Percentiles rank a stretch among this genome's conserved stretches.
Evolutionary conservation across 192 early-diverging fungal species (phyloP).

Genomic region (Coemansia sp.): DNA sequence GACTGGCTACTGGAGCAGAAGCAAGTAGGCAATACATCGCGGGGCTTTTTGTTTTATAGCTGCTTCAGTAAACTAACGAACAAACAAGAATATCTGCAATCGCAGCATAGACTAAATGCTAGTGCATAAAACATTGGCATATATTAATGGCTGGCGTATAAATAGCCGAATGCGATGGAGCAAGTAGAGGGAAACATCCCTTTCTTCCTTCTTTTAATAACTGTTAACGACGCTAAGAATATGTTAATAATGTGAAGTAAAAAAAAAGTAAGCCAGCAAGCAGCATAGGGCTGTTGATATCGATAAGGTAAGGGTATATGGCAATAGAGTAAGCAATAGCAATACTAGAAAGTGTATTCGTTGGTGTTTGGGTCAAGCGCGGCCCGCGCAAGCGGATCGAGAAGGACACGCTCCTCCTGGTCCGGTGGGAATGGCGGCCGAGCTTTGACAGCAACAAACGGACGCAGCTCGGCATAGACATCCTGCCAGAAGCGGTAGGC

Average conservation of each 20-base stretch:
- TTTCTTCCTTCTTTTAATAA: no score
- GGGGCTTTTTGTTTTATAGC: neutral
- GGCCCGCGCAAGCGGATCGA: constrained; percentile 29
- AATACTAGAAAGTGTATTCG: constrained; percentile 29
- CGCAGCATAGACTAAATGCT: neutral
- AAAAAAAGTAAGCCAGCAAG: neutral
- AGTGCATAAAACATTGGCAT: neutral
- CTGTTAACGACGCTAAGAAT: constrained; percentile 1
- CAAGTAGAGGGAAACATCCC: no score
- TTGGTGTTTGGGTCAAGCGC: constrained; percentile 13
- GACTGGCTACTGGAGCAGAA: constrained; percentile 20
- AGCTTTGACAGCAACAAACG: constrained; percentile 29
- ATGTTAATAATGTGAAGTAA: neutral
- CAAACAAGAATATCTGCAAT: neutral
- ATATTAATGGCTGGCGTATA: no score
- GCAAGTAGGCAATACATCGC: no score
- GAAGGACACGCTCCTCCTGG: constrained; percentile 21
- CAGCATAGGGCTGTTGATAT: no score
- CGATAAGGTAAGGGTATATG: no score
- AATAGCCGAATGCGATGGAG: no score
- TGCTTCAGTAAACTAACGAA: neutral
- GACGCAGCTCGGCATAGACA: constrained; percentile 20
- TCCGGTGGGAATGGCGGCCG: constrained; percentile 25
- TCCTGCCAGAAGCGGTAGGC: constrained; percentile 46
- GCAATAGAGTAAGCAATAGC: neutral